Percentiles rank a stretch among this genome's conserved stretches.
Evolutionary conservation across 1,284 basidiomycete genomes (phyloP).

Genomic region (Trametes pubescens): DNA sequence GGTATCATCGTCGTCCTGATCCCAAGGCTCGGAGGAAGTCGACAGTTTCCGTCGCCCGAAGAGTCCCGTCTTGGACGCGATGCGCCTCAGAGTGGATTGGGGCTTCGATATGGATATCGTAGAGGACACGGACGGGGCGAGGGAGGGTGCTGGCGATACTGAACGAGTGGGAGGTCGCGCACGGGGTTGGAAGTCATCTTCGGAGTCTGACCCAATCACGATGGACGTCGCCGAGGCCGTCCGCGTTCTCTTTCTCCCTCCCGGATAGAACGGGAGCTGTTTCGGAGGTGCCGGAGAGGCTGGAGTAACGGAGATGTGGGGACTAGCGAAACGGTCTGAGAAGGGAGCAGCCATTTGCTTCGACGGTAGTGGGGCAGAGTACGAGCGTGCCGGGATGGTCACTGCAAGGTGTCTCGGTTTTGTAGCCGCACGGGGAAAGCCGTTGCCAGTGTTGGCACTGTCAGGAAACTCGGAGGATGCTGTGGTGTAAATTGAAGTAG

Average conservation of each 20-base stretch:
- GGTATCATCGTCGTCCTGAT: constrained; percentile 22
- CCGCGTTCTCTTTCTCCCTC: constrained; percentile 9
- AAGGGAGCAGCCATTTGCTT: constrained; percentile 10
- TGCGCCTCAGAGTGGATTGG: constrained; percentile 25
- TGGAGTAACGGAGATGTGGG: constrained; percentile 31
- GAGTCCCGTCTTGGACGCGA: constrained; percentile 27
- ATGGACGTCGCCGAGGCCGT: constrained; percentile 25
- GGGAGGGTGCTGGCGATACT: constrained; percentile 26
- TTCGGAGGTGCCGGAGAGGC: constrained; percentile 21
- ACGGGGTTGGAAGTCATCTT: background rate
- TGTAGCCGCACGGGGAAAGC: constrained; percentile 2
- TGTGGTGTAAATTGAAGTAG: constrained; percentile 19
- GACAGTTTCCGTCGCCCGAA: constrained; percentile 32
- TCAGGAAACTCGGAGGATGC: constrained; percentile 21
- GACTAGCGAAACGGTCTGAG: constrained; percentile 29
- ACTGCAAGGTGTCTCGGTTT: constrained; percentile 20
- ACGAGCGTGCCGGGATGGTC: constrained; percentile 24
- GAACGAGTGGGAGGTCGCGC: constrained; percentile 12
- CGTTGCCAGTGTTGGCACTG: constrained; percentile 18
- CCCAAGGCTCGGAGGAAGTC: constrained; percentile 20
- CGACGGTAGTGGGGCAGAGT: constrained; percentile 15
- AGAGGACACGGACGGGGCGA: constrained; percentile 24
- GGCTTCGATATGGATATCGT: constrained; percentile 12
- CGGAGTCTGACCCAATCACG: constrained; percentile 19
- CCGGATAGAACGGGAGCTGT: constrained; percentile 1